Base-by-base conservation (phyloP, 768 basidiomycete genomes). In the Piloderma croceum region DNA sequence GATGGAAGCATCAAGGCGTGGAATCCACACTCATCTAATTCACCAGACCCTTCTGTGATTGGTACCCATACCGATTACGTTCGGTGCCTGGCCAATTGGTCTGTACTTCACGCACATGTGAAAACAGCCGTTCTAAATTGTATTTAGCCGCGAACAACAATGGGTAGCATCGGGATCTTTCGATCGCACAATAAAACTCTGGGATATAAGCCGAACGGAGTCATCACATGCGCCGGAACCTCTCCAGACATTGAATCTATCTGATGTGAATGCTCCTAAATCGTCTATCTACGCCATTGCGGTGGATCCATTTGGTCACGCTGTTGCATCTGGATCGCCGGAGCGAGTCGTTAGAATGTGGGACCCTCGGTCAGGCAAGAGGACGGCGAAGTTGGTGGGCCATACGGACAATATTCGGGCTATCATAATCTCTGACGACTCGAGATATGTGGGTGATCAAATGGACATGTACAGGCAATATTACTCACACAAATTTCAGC, bases 371-470 rank as follows among this genome's bases (percentile, higher is more conserved):
- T 74, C 80, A 1, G 88, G 88, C 7, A 88, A 83, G 53, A 71
- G 86, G 32, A 81, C 74, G 3, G 77, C 83, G 9, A 90, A 96
- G 54, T 73, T 98, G 1, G 90, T 97, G 6, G 94, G 94, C 0
- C 94, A 99, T 58, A 94, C 94, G 0, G 96, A 99, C 61, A 98
- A 97, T 51, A 92, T 99, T 44, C 76, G 94, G 7, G 79, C 90
- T 4, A 84, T 97, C 32, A 61, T 93, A 17, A 71, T 98, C 1
- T 89, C 88, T 5, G 90, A 92, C 21, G 93, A 97, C 59, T 81
- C 89, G 18, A 77, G 77, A 77, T 91, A 90, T 61, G 90, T 93
- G 56, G 61, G 90, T 68, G 2, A 24, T 17, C n/a, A n/a, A n/a
- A n/a, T n/a, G n/a, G n/a, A n/a, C n/a, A n/a, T n/a, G n/a, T n/a